Percentiles rank a stretch among this genome's conserved stretches.
Evolutionary conservation across 2,329 filamentous ascomycete genomes (phyloP).

Genomic region (Phialophora macrospora): DNA sequence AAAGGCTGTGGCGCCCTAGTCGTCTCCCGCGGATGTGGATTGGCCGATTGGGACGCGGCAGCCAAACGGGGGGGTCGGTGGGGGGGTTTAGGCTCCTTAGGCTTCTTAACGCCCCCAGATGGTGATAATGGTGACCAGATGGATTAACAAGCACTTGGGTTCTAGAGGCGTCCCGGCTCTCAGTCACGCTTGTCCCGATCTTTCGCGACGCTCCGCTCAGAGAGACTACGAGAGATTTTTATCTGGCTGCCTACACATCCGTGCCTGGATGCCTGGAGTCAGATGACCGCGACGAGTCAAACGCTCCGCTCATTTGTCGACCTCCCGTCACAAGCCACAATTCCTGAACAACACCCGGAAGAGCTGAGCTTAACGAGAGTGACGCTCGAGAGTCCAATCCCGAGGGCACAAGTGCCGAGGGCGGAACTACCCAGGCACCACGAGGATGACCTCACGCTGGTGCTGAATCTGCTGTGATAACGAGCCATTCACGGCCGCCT

Average conservation of each 20-base stretch:
- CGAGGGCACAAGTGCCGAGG: not conserved
- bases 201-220: conserved; percentile 11
- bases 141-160: conserved; percentile 14
- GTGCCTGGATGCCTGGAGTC: conserved; percentile 25
- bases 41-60: conserved; percentile 1
- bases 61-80: conserved; percentile 7
- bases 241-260: conserved; percentile 15
- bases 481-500: not conserved
- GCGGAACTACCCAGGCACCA: conserved; percentile 4
- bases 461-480: conserved; percentile 1
- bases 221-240: conserved; percentile 11
- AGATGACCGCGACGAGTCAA: conserved; percentile 18
- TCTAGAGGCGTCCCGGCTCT: conserved; percentile 12
- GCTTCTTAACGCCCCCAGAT: not conserved
- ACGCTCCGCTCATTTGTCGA: conserved; percentile 11
- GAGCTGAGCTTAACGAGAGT: not conserved
- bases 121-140: conserved; percentile 8
- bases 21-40: not conserved
- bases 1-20: conserved; percentile 15
- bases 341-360: not conserved
- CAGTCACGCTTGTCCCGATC: conserved; percentile 19
- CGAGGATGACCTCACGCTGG: conserved; percentile 2
- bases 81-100: conserved; percentile 8
- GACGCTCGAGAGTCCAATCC: not conserved
- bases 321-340: conserved; percentile 15